phyloP scores from a whole-genome alignment of 257 asterid genomes.

The Datura wrightii region DNA sequence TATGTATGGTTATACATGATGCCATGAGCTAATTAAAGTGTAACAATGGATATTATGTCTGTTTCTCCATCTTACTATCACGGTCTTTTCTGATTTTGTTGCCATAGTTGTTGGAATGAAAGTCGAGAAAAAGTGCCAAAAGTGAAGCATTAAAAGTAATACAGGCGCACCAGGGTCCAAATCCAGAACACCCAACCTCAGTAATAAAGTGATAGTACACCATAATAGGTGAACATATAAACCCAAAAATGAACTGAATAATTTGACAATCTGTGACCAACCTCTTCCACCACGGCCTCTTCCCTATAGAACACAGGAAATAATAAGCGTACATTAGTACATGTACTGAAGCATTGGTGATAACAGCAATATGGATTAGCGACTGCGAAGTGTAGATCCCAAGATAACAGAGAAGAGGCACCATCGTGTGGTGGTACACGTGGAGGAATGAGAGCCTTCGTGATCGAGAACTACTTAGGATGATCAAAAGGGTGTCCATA shows the following conservation, averaged over 20 bases:
- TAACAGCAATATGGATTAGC: constrained; percentile 71
- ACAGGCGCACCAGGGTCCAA: too few species aligned
- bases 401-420: constrained; percentile 65
- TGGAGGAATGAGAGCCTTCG: constrained; percentile 84
- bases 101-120: too few species aligned
- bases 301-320: constrained; percentile 61
- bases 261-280: constrained; percentile 79
- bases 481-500: constrained; percentile 66
- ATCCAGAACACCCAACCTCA: constrained; percentile 31
- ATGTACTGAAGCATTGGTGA: constrained; percentile 64
- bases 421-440: constrained; percentile 89
- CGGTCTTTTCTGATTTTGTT: too few species aligned
- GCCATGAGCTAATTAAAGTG: too few species aligned
- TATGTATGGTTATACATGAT: too few species aligned
- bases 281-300: constrained; percentile 79
- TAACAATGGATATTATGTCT: too few species aligned
- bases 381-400: constrained; percentile 66
- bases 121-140: too few species aligned
- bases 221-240: constrained; percentile 71
- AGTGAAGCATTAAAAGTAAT: too few species aligned
- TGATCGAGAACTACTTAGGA: constrained; percentile 54
- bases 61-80: too few species aligned
- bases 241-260: constrained; percentile 75
- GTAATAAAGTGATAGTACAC: constrained; percentile 56
- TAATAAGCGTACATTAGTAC: constrained; percentile 87